A percentile compares a stretch with the other conserved stretches of the same genome.
These are phyloP conservation scores for Aspergillus cejpii DNA, from an alignment of 2,329 filamentous ascomycete species.

Conservation along the genomic window DNA sequence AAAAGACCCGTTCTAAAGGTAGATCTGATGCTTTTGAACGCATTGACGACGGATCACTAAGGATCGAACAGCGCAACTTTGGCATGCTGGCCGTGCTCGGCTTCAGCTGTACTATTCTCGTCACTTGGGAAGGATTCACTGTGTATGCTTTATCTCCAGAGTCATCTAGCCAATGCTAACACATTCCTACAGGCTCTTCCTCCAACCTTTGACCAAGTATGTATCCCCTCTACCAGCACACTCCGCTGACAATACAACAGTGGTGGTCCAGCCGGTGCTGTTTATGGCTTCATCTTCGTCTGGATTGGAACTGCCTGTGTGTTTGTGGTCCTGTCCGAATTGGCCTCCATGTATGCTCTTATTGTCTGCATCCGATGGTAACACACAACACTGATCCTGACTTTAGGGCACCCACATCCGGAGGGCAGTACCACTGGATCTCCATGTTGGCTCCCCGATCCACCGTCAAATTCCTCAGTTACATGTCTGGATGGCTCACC, in stretches of 20 bases:
- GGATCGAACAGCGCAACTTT: conserved; percentile 15
- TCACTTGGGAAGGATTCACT: conserved; percentile 19
- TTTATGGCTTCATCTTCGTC: conserved; percentile 30
- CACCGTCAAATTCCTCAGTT: conserved; percentile 36
- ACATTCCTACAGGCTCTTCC: conserved; percentile 3
- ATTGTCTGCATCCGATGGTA: too few species aligned
- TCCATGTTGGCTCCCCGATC: conserved; percentile 35
- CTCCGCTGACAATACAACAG: conserved; percentile 8
- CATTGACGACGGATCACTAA: too few species aligned
- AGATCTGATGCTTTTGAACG: too few species aligned
- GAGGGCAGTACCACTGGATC: conserved; percentile 39
- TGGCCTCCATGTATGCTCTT: conserved; percentile 32
- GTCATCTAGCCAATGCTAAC: not conserved
- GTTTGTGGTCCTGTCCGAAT: conserved; percentile 26
- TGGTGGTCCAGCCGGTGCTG: conserved; percentile 30
- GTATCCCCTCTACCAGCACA: not conserved
- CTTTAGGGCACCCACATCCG: conserved; percentile 29
- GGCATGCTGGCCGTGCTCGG: conserved; percentile 17
- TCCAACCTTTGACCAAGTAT: conserved; percentile 11
- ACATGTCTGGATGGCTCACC: conserved; percentile 37
- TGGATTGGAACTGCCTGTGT: conserved; percentile 26
- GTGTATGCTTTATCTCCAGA: conserved; percentile 3
- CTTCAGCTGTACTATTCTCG: conserved; percentile 21
- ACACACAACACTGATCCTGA: not conserved
- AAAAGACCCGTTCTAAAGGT: conserved; percentile 46